Evolutionary conservation across 2,329 filamentous ascomycete species (phyloP), one percentile per base, ranked within the genome.

Genomic region (Sclerotinia borealis): DNA sequence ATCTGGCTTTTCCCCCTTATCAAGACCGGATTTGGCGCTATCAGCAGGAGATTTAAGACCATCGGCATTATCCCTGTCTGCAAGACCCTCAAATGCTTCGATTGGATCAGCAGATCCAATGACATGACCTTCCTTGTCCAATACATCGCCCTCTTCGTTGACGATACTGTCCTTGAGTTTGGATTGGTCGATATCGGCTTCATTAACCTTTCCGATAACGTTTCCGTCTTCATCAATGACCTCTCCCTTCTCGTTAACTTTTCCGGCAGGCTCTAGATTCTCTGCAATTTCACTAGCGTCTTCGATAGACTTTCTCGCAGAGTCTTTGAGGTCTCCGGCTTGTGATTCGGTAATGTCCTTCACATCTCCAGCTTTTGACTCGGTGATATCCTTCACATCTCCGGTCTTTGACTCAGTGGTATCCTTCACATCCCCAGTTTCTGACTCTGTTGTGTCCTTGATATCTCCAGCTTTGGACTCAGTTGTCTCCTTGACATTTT

Each of bases 121-220:
- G 19, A 79, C 73, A 63, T 79, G 79, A 11, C 79, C 80, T 55
- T 84, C 81, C 36, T 81, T 79, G 72, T 84, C 82, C 39, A 85
- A 75, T 13, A 85, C 79, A 66, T 83, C 80, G n/a, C 83, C 83
- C 60, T 82, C 78, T 63, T 63, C 79, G 10, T 55, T 62, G 19
- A 62, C 60, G 8, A 62, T 47, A 19, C 60, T 62, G 37, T 36
- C 60, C 10, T 34, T 41, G 45, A 91, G 81, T 59, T 83, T 80
- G 72, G 83, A 82, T 45, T 83, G 72, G 63, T 88, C 83, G 11
- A 88, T 58, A 11, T 58, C 39, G 15, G 54, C 88, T 72, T 90
- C 87, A 25, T 89, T 75, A 0, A 91, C 81, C 61, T 78, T 78
- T 56, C 81, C 82, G 58, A 84, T 75, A 61, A 83, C 78, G 56